These are phyloP conservation scores for Luzula sylvatica DNA, from an alignment of 176 grass and related monocot genomes.

Conservation along the genomic window DNA sequence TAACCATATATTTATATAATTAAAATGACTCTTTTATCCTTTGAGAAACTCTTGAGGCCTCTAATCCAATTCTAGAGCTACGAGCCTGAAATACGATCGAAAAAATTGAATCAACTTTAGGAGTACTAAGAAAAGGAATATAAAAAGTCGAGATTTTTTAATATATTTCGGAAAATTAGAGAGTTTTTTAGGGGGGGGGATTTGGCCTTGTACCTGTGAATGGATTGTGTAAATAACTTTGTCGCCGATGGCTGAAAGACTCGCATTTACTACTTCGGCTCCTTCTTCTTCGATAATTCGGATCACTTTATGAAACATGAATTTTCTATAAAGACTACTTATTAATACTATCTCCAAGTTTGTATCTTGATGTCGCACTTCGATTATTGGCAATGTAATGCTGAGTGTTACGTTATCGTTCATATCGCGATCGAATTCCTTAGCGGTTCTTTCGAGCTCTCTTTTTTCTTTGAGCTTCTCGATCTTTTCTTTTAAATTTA, in stretches of 20 bases:
- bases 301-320: slow-evolving; percentile 71
- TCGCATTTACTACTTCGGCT: slow-evolving; percentile 67
- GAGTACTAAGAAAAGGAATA: too few species aligned
- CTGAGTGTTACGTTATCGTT: too few species aligned
- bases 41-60: slow-evolving; percentile 32
- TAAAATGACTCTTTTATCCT: slow-evolving; percentile 37
- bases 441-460: background rate
- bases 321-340: slow-evolving; percentile 22
- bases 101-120: background rate
- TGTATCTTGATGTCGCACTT: slow-evolving; percentile 41
- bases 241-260: slow-evolving; percentile 51
- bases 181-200: too few species aligned
- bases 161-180: too few species aligned
- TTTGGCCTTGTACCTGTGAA: slow-evolving; percentile 52
- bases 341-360: slow-evolving; percentile 70
- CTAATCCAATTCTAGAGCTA: slow-evolving; percentile 41
- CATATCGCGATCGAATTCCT: background rate
- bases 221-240: slow-evolving; percentile 84
- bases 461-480: slow-evolving; percentile 33
- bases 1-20: background rate
- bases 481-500: slow-evolving; percentile 35
- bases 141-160: too few species aligned
- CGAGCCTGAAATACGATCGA: slow-evolving; percentile 23
- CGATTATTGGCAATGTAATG: slow-evolving; percentile 37
- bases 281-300: slow-evolving; percentile 69